Conservation (phyloP, 768 basidiomycete genomes). For the Rhizopogon vinicolor region DNA sequence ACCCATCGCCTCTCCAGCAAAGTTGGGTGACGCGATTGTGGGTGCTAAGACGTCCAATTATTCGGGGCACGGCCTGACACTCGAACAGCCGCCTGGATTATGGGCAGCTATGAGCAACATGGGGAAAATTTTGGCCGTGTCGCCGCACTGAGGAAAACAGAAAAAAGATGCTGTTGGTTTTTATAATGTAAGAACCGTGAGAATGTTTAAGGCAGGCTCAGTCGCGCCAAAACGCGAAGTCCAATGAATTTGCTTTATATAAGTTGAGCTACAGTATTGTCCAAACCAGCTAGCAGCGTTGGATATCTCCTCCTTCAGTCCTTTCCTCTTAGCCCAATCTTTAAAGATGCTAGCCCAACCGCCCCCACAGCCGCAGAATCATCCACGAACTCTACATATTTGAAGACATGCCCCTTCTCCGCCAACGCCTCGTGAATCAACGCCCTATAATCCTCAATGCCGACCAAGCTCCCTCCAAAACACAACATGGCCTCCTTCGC, state of each 20-base stretch:
- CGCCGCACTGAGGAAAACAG: conserved; percentile 63
- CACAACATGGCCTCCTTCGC: conserved; percentile 60
- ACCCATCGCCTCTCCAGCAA: conserved; percentile 61
- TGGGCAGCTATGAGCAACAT: conserved; percentile 84
- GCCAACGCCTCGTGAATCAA: conserved; percentile 51
- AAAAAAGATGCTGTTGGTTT: not conserved
- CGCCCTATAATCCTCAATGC: conserved; percentile 54
- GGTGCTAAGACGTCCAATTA: conserved; percentile 81
- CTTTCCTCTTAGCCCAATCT: not conserved
- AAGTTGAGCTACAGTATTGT: too few relatives aligned
- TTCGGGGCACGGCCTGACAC: conserved; percentile 85
- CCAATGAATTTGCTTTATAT: not conserved
- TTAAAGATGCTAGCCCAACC: conserved; percentile 39
- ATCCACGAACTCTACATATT: conserved; percentile 59
- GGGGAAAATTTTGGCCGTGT: conserved; percentile 76
- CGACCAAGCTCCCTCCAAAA: conserved; percentile 76
- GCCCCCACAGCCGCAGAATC: conserved; percentile 70
- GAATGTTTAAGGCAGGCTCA: conserved; percentile 19
- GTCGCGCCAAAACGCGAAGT: not conserved
- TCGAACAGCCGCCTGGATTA: conserved; percentile 69
- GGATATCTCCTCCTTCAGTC: not conserved
- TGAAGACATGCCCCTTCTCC: conserved; percentile 57
- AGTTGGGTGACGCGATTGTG: conserved; percentile 46
- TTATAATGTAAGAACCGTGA: conserved; percentile 6
- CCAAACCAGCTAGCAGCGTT: not conserved